Evolutionary conservation across 2,329 filamentous ascomycete genomes (phyloP).

Genomic region (Aspergillus cejpii): DNA sequence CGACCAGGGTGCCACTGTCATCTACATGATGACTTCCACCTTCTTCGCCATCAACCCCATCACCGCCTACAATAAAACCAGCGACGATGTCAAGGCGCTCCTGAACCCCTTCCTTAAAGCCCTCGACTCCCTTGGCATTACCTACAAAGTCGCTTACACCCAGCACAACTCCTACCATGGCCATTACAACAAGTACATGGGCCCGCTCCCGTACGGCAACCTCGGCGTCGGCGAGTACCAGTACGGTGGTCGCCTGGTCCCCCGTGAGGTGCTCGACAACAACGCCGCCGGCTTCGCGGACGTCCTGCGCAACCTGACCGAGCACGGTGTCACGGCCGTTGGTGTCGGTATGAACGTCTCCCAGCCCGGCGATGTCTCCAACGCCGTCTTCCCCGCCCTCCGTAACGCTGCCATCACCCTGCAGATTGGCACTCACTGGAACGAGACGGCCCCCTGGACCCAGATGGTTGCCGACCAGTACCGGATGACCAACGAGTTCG

Average conservation of each 20-base stretch:
- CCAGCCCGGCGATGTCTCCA: slow-evolving; percentile 30
- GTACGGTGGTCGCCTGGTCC: slow-evolving; percentile 33
- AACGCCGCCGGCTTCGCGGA: slow-evolving; percentile 26
- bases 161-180: slow-evolving; percentile 32
- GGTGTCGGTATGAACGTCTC: slow-evolving; percentile 39
- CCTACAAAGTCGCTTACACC: slow-evolving; percentile 25
- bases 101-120: slow-evolving; percentile 41
- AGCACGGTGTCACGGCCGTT: slow-evolving; percentile 31
- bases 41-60: slow-evolving; percentile 45
- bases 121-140: slow-evolving; percentile 35
- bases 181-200: slow-evolving; percentile 31
- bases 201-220: slow-evolving; percentile 25
- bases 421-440: slow-evolving; percentile 32
- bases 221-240: slow-evolving; percentile 22
- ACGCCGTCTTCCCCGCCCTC: slow-evolving; percentile 39
- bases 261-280: slow-evolving; percentile 27
- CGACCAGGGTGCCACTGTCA: slow-evolving; percentile 45
- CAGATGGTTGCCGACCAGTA: slow-evolving; percentile 33
- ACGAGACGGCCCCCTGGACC: slow-evolving; percentile 34
- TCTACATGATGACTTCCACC: slow-evolving; percentile 48
- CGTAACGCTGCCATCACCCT: slow-evolving; percentile 35
- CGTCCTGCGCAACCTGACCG: slow-evolving; percentile 31
- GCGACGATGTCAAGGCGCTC: slow-evolving; percentile 40
- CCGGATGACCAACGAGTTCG: slow-evolving; percentile 36
- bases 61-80: slow-evolving; percentile 45